phyloP scores from a whole-genome alignment of 1,284 basidiomycete genomes.

The Cutaneotrichosporon cyanovorans region DNA sequence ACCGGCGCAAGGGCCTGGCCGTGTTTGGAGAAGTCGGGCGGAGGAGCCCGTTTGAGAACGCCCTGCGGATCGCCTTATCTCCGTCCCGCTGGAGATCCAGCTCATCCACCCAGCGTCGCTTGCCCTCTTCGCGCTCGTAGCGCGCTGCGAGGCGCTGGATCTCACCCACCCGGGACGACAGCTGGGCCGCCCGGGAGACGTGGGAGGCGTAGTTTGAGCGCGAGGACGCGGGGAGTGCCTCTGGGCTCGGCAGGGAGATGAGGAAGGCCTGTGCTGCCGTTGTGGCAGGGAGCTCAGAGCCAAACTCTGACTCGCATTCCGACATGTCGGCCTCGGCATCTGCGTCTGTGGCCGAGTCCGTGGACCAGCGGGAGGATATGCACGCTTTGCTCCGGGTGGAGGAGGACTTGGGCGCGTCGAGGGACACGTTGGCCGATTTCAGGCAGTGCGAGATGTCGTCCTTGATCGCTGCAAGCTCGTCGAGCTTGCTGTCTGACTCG shows the following conservation, averaged over 20 bases:
- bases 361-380: conserved; percentile 11
- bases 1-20: conserved; percentile 19
- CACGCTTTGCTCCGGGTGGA: not conserved
- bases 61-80: conserved; percentile 35
- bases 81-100: conserved; percentile 34
- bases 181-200: conserved; percentile 29
- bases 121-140: conserved; percentile 43
- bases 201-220: conserved; percentile 31
- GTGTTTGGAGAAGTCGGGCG: not conserved
- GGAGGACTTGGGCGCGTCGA: conserved; percentile 6
- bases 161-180: conserved; percentile 30
- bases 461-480: conserved; percentile 29
- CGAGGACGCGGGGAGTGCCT: conserved; percentile 26
- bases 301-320: too few relatives aligned
- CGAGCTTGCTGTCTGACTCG: conserved; percentile 27
- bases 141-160: conserved; percentile 32
- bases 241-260: conserved; percentile 34
- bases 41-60: conserved; percentile 32
- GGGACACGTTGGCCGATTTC: conserved; percentile 19
- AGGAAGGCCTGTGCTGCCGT: conserved; percentile 27
- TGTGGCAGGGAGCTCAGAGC: not conserved
- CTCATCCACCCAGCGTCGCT: conserved; percentile 39
- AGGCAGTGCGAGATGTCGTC: conserved; percentile 29
- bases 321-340: conserved; percentile 10
- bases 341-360: conserved; percentile 5